Evolutionary conservation across 2,329 filamentous ascomycete genomes (phyloP), one percentile per base, ranked within the genome.

Genomic region (Blastomyces emzantsi): DNA sequence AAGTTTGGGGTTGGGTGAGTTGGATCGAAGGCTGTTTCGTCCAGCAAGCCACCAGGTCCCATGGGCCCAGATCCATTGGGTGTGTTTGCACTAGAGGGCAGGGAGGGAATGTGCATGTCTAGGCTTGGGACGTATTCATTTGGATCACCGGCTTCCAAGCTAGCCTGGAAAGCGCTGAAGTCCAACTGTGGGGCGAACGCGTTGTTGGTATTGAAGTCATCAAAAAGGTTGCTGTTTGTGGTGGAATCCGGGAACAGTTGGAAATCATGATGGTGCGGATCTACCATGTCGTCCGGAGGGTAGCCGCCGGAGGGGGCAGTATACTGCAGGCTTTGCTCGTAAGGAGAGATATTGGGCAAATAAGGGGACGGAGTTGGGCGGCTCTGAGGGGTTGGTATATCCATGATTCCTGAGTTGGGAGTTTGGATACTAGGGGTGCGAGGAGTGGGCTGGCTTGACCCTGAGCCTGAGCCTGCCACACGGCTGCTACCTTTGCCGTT

Each of bases 401-500:
- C 76, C 60, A 83, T 80, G 63, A 80, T 82, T 71, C 82, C 74
- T 62, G 85, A 80, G 69, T 81, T 83, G 45, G 83, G 84, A 13
- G 88, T 88, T 39, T 86, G 86, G 1, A 88, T 78, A 69, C 82
- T 83, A 63, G 83, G 83, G 13, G 87, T 82, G 67, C 82, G 80
- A 45, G 87, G 86, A 30, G 66, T 85, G 81, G 69, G 82, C 75
- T 67, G 79, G 68, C 66, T 77, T 33, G 79, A 79, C 63, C 80
- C 78, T 69, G 73, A 76, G 63, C 61, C 72, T 72, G 66, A 73
- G 9, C 9, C 36, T 39, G 36, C 36, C 67, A 28, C 36, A 28
- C 55, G 55, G 54, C 70, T 70, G 62, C 73, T 72, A 62, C 82
- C 85, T 78, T 89, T 90, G 73, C 90, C 89, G 72, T 95, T 96